Evolutionary conservation across 495 filamentous ascomycete species (phyloP).

Genomic region (Letharia lupina): DNA sequence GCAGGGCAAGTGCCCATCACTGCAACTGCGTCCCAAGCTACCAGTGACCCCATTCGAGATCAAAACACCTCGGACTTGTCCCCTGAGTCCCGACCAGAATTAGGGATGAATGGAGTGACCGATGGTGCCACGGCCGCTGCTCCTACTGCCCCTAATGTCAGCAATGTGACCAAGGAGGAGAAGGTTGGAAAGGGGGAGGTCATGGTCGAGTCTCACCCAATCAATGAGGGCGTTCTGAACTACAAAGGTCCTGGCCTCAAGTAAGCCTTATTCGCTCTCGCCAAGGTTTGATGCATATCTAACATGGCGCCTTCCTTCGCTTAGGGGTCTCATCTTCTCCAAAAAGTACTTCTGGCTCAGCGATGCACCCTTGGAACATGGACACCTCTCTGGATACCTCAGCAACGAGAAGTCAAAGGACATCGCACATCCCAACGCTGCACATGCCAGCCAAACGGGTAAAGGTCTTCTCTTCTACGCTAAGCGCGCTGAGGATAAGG

Average conservation of each 20-base stretch:
- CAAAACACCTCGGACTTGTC: conserved; percentile 26
- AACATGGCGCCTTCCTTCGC: background rate
- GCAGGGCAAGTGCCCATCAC: conserved; percentile 25
- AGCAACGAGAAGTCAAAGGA: conserved; percentile 76
- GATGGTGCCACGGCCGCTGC: conserved; percentile 38
- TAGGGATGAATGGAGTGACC: conserved; percentile 23
- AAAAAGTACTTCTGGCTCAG: conserved; percentile 94
- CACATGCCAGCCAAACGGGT: conserved; percentile 87
- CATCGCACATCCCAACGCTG: conserved; percentile 65
- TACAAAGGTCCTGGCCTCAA: conserved; percentile 90
- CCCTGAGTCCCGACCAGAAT: conserved; percentile 36
- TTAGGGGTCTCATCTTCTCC: conserved; percentile 54
- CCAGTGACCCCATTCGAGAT: conserved; percentile 44
- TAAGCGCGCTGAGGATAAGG: conserved; percentile 79
- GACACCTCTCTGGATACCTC: conserved; percentile 65
- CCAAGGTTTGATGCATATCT: background rate
- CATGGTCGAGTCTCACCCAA: conserved; percentile 51
- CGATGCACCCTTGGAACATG: conserved; percentile 66
- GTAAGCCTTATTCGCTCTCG: conserved; percentile 47
- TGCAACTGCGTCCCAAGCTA: conserved; percentile 31
- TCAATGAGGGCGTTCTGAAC: conserved; percentile 67
- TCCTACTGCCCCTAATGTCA: conserved; percentile 34
- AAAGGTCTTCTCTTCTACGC: conserved; percentile 91
- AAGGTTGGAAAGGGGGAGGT: conserved; percentile 36
- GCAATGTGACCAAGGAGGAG: conserved; percentile 35